Percentiles rank a stretch among this genome's conserved stretches.
Evolutionary conservation across 495 filamentous ascomycete species (phyloP).

Genomic region (Pyronema domesticum): DNA sequence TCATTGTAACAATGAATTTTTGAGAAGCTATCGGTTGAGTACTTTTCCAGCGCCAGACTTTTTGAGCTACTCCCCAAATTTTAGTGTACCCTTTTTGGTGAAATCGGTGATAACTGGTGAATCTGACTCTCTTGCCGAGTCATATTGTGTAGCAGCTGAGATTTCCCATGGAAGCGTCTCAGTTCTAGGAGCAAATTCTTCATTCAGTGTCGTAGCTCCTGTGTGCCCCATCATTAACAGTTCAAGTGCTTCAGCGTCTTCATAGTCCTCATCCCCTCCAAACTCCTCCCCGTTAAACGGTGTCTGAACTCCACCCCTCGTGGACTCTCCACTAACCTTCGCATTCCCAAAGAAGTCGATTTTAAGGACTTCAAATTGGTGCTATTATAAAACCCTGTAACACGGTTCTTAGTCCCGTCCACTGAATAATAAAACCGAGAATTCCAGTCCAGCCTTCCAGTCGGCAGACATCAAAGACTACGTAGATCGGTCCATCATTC

Average conservation of each 20-base stretch:
- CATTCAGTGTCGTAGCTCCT: slow-evolving; percentile 13
- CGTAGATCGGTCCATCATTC: too few species aligned
- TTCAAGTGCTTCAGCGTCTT: neutral
- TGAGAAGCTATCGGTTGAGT: slow-evolving; percentile 1
- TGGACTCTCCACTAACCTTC: neutral
- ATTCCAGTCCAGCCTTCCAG: too few species aligned
- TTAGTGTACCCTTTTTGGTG: neutral
- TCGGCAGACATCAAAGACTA: too few species aligned
- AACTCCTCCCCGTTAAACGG: neutral
- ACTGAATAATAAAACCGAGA: too few species aligned
- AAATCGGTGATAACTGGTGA: too few species aligned
- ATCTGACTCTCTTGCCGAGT: neutral
- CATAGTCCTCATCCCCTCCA: neutral
- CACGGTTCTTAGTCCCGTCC: too few species aligned
- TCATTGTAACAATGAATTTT: neutral
- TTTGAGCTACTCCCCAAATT: too few species aligned
- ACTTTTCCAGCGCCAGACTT: neutral
- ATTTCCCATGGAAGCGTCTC: neutral
- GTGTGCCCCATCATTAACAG: slow-evolving; percentile 14
- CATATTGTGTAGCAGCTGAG: neutral
- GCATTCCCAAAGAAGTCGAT: neutral
- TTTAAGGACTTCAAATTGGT: too few species aligned
- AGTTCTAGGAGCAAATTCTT: neutral
- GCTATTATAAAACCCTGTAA: too few species aligned
- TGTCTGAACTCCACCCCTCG: neutral